Evolutionary conservation across 176 grass and related monocot species (phyloP), one percentile per base, ranked within the genome.

Genomic region (Aegilops tauschii): DNA sequence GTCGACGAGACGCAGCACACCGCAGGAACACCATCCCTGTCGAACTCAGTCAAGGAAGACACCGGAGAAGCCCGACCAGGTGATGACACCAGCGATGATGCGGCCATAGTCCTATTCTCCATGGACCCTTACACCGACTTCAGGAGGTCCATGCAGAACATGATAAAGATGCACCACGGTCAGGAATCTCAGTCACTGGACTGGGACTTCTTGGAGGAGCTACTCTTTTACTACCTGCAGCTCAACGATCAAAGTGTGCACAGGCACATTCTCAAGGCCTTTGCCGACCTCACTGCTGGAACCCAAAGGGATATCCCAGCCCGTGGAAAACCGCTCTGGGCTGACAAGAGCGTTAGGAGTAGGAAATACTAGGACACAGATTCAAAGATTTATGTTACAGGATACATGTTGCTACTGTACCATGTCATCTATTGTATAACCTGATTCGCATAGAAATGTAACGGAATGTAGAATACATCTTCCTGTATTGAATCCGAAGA

Each of bases 151-250:
- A 96, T 96, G 89, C 69, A 74, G 56, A 86, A 82, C 23, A 94
- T 94, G 88, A 84, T 98, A 34, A 76, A 85, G 73, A 67, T 82
- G 44, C 92, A 90, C 71, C 90, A 91, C 29, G 82, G 54, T 1
- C 61, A 65, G 13, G 7, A 35, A 3, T 78, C 61, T 17, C 79
- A 59, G 84, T 67, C 86, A 6, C 64, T 94, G 90, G 97, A 98
- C 70, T 98, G 97, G 97, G 90, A 98, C 75, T 98, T 96, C 80
- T 79, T 98, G 73, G 90, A 91, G 79, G 97, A 93, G 50, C 78
- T 96, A 2, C 92, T 98, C 61, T 86, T 96, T 8, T 91, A 87
- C 69, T 98, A 96, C 79, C 76, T 96, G 61, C 86, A 94, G 50
- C 89, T 98, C n/a, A 98, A 98, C 27, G 92, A 98, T 65, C 85